Evolutionary conservation across 2,329 filamentous ascomycete genomes (phyloP).

Genomic region (Chaetothyriales sp.): DNA sequence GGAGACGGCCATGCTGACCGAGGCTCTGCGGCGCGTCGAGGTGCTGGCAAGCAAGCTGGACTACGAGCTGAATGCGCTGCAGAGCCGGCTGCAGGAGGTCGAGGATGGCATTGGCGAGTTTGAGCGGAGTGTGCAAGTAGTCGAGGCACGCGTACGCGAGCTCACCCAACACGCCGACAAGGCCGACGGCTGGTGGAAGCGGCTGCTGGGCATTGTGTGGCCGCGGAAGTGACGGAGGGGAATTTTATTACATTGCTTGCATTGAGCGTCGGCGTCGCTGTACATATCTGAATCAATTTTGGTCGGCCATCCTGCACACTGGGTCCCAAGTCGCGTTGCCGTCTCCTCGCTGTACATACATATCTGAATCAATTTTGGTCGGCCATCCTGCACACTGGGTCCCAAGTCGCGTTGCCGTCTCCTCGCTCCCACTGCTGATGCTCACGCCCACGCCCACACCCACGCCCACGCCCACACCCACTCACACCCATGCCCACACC

Average conservation of each 20-base stretch:
- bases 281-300: neutral
- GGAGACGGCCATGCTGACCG: conserved; percentile 54
- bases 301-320: neutral
- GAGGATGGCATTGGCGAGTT: conserved; percentile 71
- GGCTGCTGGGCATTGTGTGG: neutral
- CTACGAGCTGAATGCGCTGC: conserved; percentile 75
- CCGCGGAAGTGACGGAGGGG: neutral
- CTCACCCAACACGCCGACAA: conserved; percentile 37
- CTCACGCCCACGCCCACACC: conserved; percentile 4
- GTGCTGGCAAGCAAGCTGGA: conserved; percentile 72
- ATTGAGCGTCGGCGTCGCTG: neutral
- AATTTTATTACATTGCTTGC: neutral
- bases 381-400: neutral
- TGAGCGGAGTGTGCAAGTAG: conserved; percentile 60
- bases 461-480: conserved; percentile 18
- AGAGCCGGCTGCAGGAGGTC: conserved; percentile 70
- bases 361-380: neutral
- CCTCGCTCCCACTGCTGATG: neutral
- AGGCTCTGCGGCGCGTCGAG: conserved; percentile 66
- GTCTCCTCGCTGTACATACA: no score
- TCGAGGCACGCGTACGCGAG: conserved; percentile 51
- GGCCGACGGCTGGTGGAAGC: neutral
- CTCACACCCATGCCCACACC: conserved; percentile 20
- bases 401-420: neutral
- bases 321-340: no score